A percentile compares a stretch with the other conserved stretches of the same genome.
phyloP scores from a whole-genome alignment of 1,139 yeast species.

The Kodamaea sp. region DNA sequence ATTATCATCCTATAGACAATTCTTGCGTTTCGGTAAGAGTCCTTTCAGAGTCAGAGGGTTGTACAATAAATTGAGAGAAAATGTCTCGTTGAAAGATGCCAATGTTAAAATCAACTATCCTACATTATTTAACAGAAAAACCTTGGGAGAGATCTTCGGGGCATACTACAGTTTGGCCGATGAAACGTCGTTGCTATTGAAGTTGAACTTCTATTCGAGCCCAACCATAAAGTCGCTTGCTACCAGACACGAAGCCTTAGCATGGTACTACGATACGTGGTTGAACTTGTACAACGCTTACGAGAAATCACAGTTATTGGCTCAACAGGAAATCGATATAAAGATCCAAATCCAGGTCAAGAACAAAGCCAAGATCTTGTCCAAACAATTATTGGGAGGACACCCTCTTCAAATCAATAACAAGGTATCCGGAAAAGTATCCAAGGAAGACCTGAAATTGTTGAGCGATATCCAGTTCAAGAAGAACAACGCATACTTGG shows the following conservation, averaged over 20 bases:
- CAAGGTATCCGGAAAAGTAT: conserved; percentile 4
- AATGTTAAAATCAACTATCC: conserved; percentile 11
- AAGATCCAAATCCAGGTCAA: conserved; percentile 27
- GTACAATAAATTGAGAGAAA: conserved; percentile 20
- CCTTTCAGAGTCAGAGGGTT: conserved; percentile 55
- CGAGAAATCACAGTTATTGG: conserved; percentile 17
- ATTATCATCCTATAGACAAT: conserved; percentile 63
- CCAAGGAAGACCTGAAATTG: conserved; percentile 25
- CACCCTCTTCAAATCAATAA: conserved; percentile 6
- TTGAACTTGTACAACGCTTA: conserved; percentile 25
- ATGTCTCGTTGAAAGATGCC: conserved; percentile 10
- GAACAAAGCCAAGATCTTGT: conserved; percentile 36
- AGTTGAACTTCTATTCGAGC: conserved; percentile 20
- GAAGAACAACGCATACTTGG: conserved; percentile 42
- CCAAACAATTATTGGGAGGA: conserved; percentile 34
- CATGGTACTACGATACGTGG: conserved; percentile 32
- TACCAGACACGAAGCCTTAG: conserved; percentile 25
- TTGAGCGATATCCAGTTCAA: conserved; percentile 39
- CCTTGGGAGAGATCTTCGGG: conserved; percentile 21
- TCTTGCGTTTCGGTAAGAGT: conserved; percentile 69
- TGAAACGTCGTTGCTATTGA: conserved; percentile 24
- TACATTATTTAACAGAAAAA: conserved; percentile 13
- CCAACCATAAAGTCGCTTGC: conserved; percentile 15
- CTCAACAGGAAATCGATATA: conserved; percentile 26
- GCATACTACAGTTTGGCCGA: conserved; percentile 26